Conservation (phyloP, 179 eudicot genomes). For the Amaranthus tricolor region DNA sequence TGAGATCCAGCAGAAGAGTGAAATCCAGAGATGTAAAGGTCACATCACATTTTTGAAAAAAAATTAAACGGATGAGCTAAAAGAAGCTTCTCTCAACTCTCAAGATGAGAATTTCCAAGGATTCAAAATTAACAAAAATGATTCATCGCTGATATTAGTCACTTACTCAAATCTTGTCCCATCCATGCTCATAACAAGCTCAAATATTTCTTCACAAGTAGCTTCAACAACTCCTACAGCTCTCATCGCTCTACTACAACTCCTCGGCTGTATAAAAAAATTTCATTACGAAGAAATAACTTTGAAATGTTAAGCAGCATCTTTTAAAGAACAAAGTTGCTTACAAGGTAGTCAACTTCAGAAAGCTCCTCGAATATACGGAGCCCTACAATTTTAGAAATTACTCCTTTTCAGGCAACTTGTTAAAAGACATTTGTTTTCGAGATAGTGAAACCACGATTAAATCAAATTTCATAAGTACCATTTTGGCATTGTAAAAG, state of each 20-base stretch:
- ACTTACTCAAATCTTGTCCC: background rate
- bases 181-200: slow-evolving; percentile 15
- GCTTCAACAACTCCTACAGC: slow-evolving; percentile 99
- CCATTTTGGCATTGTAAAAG: slow-evolving; percentile 99
- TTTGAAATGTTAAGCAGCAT: slow-evolving; percentile 6
- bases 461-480: slow-evolving; percentile 16
- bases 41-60: background rate
- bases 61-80: background rate
- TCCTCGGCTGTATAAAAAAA: slow-evolving; percentile 71
- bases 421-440: background rate
- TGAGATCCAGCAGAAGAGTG: background rate
- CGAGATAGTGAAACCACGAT: slow-evolving; percentile 5
- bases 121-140: background rate
- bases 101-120: background rate
- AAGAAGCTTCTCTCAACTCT: background rate
- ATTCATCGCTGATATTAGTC: background rate
- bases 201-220: slow-evolving; percentile 45
- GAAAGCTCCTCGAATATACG: background rate
- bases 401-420: background rate
- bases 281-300: slow-evolving; percentile 13
- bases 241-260: slow-evolving; percentile 99
- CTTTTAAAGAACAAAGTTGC: slow-evolving; percentile 7
- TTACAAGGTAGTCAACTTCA: slow-evolving; percentile 79
- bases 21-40: too few species aligned
- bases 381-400: background rate